Conservation (phyloP, 176 grass and related monocot species). For the Musa schizocarpa region DNA sequence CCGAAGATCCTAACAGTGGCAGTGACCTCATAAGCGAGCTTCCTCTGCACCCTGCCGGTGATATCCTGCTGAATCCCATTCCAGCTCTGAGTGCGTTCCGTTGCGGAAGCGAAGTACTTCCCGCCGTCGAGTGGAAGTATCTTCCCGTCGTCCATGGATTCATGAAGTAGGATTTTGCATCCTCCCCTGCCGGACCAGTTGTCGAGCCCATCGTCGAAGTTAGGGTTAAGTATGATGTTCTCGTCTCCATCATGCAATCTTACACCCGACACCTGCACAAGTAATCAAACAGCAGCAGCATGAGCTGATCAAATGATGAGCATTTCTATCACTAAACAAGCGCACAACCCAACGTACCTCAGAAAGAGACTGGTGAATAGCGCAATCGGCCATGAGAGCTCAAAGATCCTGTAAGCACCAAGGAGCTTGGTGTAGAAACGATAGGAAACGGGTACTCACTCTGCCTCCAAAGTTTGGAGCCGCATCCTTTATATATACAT, state of each 20-base stretch:
- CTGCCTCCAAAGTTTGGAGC: neutral
- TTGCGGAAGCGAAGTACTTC: conserved; percentile 64
- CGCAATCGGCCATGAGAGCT: too few species aligned
- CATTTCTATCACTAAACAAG: too few species aligned
- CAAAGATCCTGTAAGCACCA: too few species aligned
- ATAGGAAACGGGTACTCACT: neutral
- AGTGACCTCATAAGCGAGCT: conserved; percentile 45
- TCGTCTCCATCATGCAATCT: conserved; percentile 11
- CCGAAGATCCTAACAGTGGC: conserved; percentile 51
- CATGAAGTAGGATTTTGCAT: conserved; percentile 68
- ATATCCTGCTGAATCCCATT: conserved; percentile 86
- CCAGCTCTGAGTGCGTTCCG: conserved; percentile 53
- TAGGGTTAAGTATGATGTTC: conserved; percentile 84
- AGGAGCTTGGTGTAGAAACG: neutral
- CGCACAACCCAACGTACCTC: too few species aligned
- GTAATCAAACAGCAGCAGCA: neutral
- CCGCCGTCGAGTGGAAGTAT: conserved; percentile 45
- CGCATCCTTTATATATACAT: neutral
- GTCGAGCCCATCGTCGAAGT: conserved; percentile 70
- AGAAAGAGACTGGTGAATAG: too few species aligned
- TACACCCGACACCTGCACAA: neutral
- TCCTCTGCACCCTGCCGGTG: conserved; percentile 57
- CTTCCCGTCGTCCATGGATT: conserved; percentile 67
- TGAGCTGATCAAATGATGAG: too few species aligned
- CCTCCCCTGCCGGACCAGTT: conserved; percentile 64